These are phyloP conservation scores for Trifolium pratense DNA, from an alignment of 306 rosid genomes.

Conservation along the genomic window DNA sequence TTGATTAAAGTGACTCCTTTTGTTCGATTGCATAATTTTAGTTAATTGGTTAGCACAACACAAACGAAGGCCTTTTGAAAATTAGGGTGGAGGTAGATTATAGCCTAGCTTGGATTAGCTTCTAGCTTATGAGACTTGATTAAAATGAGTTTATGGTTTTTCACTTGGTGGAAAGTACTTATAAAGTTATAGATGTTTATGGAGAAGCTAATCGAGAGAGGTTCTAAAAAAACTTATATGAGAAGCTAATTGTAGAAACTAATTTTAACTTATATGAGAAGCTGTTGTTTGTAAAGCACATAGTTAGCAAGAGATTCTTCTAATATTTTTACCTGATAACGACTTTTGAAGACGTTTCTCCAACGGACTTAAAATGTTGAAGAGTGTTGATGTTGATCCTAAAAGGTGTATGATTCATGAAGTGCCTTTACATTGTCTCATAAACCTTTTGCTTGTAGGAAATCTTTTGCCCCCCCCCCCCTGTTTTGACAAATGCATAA, in stretches of 20 bases:
- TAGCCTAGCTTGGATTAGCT: slow-evolving; percentile 5
- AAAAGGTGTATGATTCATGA: neutral
- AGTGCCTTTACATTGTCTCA: slow-evolving; percentile 10
- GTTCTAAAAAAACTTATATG: neutral
- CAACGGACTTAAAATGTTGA: neutral
- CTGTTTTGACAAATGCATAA: no score
- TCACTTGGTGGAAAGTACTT: neutral
- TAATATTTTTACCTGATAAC: neutral
- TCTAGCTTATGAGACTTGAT: neutral
- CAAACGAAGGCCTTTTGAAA: neutral
- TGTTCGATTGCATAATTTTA: neutral
- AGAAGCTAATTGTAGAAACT: neutral
- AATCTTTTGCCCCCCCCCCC: no score
- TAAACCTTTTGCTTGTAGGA: slow-evolving; percentile 6
- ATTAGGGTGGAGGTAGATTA: neutral
- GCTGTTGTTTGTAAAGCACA: neutral
- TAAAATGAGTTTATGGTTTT: neutral
- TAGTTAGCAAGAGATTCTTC: neutral
- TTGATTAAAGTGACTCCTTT: neutral
- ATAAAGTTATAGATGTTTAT: neutral
- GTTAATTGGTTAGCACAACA: neutral
- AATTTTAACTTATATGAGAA: neutral
- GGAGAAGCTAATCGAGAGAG: neutral
- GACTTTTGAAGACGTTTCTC: neutral
- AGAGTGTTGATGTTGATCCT: neutral